A percentile compares a stretch with the other conserved stretches of the same genome.
Evolutionary conservation across 192 early-diverging fungal genomes (phyloP).

Genomic region (Entophlyctis luteolus): DNA sequence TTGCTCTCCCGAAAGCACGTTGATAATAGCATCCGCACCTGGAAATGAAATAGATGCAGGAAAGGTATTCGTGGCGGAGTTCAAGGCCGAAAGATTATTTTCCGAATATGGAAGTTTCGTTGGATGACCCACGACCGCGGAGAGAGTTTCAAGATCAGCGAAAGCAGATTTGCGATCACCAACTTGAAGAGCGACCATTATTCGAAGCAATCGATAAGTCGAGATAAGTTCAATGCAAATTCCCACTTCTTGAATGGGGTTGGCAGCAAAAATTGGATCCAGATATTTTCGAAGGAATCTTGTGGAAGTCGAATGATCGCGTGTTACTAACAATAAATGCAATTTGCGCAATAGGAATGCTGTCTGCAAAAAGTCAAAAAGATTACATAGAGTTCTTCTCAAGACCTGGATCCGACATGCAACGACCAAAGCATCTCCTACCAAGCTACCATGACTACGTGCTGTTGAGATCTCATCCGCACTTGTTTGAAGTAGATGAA

Average conservation of each 20-base stretch:
- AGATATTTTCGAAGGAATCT: background rate
- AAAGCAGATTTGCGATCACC: background rate
- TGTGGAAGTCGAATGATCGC: background rate
- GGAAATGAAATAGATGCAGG: background rate
- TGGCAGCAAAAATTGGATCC: conserved; percentile 5
- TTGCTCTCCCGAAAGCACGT: background rate
- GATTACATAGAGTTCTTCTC: background rate
- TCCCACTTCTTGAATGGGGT: background rate
- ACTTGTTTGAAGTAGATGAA: background rate
- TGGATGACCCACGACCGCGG: background rate
- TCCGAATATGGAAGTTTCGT: background rate
- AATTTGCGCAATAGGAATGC: background rate
- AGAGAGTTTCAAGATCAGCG: background rate
- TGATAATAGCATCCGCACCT: background rate
- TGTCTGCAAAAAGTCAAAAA: background rate
- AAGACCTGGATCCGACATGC: background rate
- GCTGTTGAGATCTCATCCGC: background rate
- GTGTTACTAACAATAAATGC: background rate
- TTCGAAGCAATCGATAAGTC: background rate
- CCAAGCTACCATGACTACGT: background rate
- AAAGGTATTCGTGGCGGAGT: background rate
- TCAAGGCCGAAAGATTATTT: background rate
- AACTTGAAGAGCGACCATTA: background rate
- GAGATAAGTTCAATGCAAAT: background rate
- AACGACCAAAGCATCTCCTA: background rate